Base-by-base conservation (phyloP, 164 flowering plant species). In the Magnolia sinica region DNA sequence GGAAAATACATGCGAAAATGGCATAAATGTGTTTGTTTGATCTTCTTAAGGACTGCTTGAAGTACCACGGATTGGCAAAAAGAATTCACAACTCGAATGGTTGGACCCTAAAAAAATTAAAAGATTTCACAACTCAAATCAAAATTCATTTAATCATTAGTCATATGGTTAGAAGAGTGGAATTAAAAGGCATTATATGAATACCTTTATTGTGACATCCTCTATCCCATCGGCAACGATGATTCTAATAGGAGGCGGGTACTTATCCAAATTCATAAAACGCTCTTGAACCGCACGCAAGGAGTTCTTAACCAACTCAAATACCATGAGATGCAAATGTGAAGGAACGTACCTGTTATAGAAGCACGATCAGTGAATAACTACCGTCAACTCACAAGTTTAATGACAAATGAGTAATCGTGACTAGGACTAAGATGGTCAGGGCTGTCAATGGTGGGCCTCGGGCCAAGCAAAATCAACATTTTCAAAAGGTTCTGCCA, bases 251-350 rank as follows among this genome's bases (percentile, higher is more conserved):
- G 96, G 94, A 65, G 95, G 98, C 51, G 97, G 83, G 75, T 90
- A 86, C 83, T 88, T 89, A 79, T 96, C 95, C 1, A 93, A 91
- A 77, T 96, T 91, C 91, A 93, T 84, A 76, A 66, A 96, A 19
- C 87, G 83, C 82, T 96, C 99, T 87, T 94, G 92, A 70, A 96
- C 98, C 76, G 99, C 99, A 82, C 99, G 98, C 77, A 96, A 80
- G 7, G 99, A 96, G 82, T 96, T 96, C 86, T 96, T 96, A n/a
- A 94, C 99, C 83, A 96, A 81, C 87, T 96, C 98, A 83, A 92
- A 96, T 52, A 96, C 96, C 99, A 96, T 96, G 68, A 91, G 88
- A 79, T 96, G 98, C 86, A 96, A 89, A 77, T 96, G 99, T 19
- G 96, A 72, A 14, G 98, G 99, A 64, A 94, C 98, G 80, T 96